A percentile compares a stretch with the other conserved stretches of the same genome.
These are phyloP conservation scores for Aphanomyces stellatus DNA, from an alignment of 352 stramenopile species.

Conservation along the genomic window DNA sequence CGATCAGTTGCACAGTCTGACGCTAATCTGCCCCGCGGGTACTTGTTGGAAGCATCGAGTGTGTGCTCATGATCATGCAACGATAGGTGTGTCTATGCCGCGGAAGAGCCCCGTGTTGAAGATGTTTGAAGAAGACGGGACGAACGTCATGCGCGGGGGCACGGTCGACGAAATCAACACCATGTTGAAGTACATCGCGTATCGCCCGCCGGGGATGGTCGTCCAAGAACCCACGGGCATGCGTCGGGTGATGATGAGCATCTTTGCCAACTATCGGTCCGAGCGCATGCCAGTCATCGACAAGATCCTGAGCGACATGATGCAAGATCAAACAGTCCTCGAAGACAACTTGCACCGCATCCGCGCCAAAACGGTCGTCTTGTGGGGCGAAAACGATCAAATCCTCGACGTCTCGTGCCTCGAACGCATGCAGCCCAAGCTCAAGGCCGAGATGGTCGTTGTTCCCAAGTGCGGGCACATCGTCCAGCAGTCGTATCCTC, in stretches of 20 bases:
- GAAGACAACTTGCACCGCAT: conserved; percentile 53
- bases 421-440: conserved; percentile 42
- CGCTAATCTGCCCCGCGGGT: conserved; percentile 59
- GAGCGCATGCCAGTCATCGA: conserved; percentile 46
- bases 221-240: not conserved
- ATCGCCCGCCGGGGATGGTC: conserved; percentile 18
- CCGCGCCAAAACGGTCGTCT: conserved; percentile 44
- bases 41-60: not conserved
- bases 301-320: conserved; percentile 48
- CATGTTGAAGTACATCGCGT: conserved; percentile 41
- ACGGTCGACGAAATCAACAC: conserved; percentile 46
- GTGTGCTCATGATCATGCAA: too few species aligned
- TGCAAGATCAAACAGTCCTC: conserved; percentile 42
- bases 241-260: not conserved
- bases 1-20: conserved; percentile 47
- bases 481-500: conserved; percentile 49
- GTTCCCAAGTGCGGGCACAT: conserved; percentile 59
- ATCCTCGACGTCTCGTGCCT: conserved; percentile 66
- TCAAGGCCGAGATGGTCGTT: conserved; percentile 37
- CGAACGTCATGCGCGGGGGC: conserved; percentile 54
- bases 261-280: conserved; percentile 27
- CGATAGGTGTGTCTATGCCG: conserved; percentile 49
- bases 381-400: conserved; percentile 66
- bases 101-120: conserved; percentile 44
- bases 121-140: conserved; percentile 46